A percentile compares a stretch with the other conserved stretches of the same genome.
These are phyloP conservation scores for Kwoniella sp. DNA, from an alignment of 768 basidiomycete species.

Conservation along the genomic window DNA sequence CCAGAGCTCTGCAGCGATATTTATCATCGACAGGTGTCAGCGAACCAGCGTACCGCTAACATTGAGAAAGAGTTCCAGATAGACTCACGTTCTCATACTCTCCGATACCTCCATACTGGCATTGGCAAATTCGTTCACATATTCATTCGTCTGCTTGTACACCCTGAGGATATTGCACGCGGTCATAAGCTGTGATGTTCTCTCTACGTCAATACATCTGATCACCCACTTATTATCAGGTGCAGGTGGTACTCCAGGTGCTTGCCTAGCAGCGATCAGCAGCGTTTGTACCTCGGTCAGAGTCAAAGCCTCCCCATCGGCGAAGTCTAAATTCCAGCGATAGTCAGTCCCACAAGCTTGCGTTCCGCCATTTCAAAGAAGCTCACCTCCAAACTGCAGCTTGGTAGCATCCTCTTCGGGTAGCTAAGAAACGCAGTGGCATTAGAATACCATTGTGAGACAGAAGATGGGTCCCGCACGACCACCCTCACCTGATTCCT, in stretches of 20 bases:
- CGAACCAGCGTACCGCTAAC: neutral
- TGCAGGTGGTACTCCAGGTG: slow-evolving; percentile 39
- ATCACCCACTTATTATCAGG: slow-evolving; percentile 52
- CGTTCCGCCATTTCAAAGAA: neutral
- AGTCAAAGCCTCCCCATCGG: slow-evolving; percentile 50
- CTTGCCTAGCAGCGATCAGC: slow-evolving; percentile 28
- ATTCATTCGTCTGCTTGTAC: slow-evolving; percentile 46
- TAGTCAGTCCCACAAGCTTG: neutral
- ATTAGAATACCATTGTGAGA: neutral
- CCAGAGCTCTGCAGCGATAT: slow-evolving; percentile 30
- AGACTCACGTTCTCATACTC: slow-evolving; percentile 46
- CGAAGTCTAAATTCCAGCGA: slow-evolving; percentile 33
- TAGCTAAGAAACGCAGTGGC: slow-evolving; percentile 23
- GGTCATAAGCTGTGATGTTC: neutral
- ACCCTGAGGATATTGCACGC: slow-evolving; percentile 23
- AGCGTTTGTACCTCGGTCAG: slow-evolving; percentile 43
- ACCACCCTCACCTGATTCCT: slow-evolving; percentile 22
- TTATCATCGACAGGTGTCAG: neutral
- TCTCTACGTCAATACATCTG: neutral
- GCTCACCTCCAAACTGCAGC: slow-evolving; percentile 51
- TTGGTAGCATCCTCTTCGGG: slow-evolving; percentile 52
- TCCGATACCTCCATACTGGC: slow-evolving; percentile 35
- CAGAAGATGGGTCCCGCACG: neutral
- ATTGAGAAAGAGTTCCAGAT: neutral
- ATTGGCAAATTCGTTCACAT: slow-evolving; percentile 48